Evolutionary conservation across 768 basidiomycete species (phyloP), one percentile per base, ranked within the genome.

Genomic region (Lentinula boryana): DNA sequence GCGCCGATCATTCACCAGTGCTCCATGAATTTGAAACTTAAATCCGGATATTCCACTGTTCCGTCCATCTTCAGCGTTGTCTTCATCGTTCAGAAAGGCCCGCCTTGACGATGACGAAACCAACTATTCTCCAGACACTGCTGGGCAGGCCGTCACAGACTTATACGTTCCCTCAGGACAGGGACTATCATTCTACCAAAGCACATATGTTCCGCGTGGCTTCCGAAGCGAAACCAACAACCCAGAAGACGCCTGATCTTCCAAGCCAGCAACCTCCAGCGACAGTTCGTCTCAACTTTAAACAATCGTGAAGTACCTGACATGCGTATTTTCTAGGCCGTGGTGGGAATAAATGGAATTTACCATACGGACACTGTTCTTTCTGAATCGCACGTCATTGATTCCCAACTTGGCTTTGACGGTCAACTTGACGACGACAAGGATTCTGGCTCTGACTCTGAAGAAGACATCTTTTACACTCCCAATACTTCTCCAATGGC

Each of bases 141-240:
- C 76, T 91, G 46, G 81, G 83, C 56, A 70, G 77, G 56, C 89
- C 89, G 10, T 88, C 88, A 1, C 84, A 88, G 68, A 73, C 78
- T 0, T 91, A 91, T 69, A 67, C 72, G 8, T 73, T 76, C 58
- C 80, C 80, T 0, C 69, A 60, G 18, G 58, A 73, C 60, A 80
- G 78, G 66, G 75, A 80, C 4, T 84, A 83, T 65, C 76, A 80
- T 63, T 84, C 81, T 0, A 79, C 75, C 10, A 82, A 79, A 68
- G 68, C 74, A 58, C 78, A 81, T 56, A 76, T 86, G 70, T 65
- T 82, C 64, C 78, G 79, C 12, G 77, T 84, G 62, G 82, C 82
- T 2, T 73, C 79, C 48, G 75, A 73, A 62, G 65, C 67, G 23
- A 33, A 50, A 10, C n/a, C 59, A 13, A 32, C 36, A 23, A 41